Evolutionary conservation across 164 flowering plant species (phyloP).

Genomic region (Stephania cephalantha): DNA sequence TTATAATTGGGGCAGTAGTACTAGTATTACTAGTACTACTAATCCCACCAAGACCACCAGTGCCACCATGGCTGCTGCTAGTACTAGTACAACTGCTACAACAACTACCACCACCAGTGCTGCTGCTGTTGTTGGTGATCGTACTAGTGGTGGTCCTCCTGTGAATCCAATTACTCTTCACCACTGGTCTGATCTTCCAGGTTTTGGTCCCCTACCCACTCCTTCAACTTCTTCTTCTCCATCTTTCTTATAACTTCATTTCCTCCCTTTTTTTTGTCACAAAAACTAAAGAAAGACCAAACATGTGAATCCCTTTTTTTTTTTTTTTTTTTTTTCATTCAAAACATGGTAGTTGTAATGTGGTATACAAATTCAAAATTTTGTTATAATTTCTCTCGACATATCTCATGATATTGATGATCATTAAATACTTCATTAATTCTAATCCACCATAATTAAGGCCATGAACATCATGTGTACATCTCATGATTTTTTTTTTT

Average conservation of each 20-base stretch:
- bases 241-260: constrained; percentile 9
- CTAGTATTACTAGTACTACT: constrained; percentile 9
- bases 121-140: background rate
- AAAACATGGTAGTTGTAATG: no score
- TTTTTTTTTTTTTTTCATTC: no score
- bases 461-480: background rate
- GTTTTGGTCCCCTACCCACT: constrained; percentile 23
- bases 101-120: background rate
- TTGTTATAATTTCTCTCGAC: background rate
- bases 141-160: constrained; percentile 11
- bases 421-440: background rate
- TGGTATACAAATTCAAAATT: background rate
- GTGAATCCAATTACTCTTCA: constrained; percentile 16
- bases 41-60: constrained; percentile 16
- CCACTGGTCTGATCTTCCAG: constrained; percentile 32
- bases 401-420: background rate
- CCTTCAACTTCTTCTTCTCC: constrained; percentile 14
- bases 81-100: constrained; percentile 4
- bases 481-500: background rate
- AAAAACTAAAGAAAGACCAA: no score
- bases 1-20: background rate
- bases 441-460: constrained; percentile 1
- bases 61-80: background rate
- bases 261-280: no score
- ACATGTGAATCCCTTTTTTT: no score